Conservation (phyloP, 441 rosid species). For the Gossypium lobatum region DNA sequence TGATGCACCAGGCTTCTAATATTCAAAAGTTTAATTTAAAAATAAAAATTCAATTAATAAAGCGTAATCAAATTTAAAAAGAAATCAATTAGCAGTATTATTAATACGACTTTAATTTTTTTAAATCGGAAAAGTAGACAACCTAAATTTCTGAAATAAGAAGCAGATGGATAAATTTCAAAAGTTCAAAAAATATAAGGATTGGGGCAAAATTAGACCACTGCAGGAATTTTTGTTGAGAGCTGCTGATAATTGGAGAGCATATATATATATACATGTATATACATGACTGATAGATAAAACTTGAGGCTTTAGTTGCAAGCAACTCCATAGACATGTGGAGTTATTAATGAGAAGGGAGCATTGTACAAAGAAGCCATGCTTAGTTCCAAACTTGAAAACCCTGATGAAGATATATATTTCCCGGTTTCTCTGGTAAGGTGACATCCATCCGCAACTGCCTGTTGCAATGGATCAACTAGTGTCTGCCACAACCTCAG, state of each 20-base stretch:
- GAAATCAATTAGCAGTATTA: no score
- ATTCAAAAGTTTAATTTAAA: no score
- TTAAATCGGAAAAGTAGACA: no score
- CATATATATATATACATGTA: no score
- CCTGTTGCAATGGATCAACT: constrained; percentile 71
- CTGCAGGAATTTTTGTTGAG: background rate
- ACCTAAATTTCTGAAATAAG: no score
- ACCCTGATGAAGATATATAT: constrained; percentile 51
- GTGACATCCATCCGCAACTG: constrained; percentile 74
- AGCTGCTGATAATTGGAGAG: background rate
- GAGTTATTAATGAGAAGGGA: constrained; percentile 30
- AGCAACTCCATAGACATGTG: constrained; percentile 78
- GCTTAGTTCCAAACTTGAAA: constrained; percentile 46
- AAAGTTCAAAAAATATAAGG: no score
- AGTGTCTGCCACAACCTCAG: constrained; percentile 52
- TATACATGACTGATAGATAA: background rate
- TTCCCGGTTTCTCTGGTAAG: constrained; percentile 64
- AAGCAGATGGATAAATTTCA: no score
- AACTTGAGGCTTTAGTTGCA: constrained; percentile 27
- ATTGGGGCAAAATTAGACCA: no score
- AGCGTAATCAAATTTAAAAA: no score
- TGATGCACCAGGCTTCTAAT: no score
- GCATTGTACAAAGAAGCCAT: constrained; percentile 34
- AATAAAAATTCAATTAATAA: no score
- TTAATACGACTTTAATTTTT: no score